Percentiles rank a stretch among this genome's conserved stretches.
These are phyloP conservation scores for Porogramme epimiltina DNA, from an alignment of 1,284 basidiomycete species.

Conservation along the genomic window DNA sequence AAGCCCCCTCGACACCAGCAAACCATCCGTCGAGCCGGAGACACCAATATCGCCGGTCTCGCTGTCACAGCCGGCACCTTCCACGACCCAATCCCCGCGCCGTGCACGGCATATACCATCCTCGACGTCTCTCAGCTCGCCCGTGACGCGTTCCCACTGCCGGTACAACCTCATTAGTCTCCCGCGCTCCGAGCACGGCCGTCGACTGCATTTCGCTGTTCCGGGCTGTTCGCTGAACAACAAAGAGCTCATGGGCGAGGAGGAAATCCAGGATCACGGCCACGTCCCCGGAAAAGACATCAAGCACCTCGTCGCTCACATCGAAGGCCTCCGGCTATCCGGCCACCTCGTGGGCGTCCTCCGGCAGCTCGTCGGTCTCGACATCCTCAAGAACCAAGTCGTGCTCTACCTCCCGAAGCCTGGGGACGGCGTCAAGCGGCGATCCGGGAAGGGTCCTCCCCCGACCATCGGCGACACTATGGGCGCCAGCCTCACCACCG, in stretches of 20 bases:
- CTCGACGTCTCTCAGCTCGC: conserved; percentile 11
- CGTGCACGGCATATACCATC: too few relatives aligned
- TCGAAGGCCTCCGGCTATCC: conserved; percentile 53
- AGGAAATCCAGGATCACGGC: conserved; percentile 62
- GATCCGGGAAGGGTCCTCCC: background rate
- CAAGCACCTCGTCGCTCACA: conserved; percentile 45
- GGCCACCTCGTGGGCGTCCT: conserved; percentile 54
- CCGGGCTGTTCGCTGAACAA: conserved; percentile 66
- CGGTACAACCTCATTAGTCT: conserved; percentile 67
- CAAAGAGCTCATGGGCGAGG: conserved; percentile 53
- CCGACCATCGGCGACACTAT: background rate
- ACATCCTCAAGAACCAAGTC: conserved; percentile 62
- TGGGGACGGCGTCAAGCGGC: conserved; percentile 29
- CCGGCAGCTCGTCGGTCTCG: conserved; percentile 60
- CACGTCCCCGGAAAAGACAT: conserved; percentile 53
- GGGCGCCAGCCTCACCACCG: background rate
- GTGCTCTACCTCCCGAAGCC: conserved; percentile 57
- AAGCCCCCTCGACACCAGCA: background rate
- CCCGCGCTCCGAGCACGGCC: conserved; percentile 49
- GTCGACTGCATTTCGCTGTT: conserved; percentile 57
- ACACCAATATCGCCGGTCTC: background rate
- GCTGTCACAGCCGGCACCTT: too few relatives aligned
- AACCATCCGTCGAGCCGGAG: conserved; percentile 7
- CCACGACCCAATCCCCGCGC: too few relatives aligned
- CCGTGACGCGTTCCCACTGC: conserved; percentile 57